Conservation (phyloP, 1,284 basidiomycete genomes). For the Ustilago vetiveriae region DNA sequence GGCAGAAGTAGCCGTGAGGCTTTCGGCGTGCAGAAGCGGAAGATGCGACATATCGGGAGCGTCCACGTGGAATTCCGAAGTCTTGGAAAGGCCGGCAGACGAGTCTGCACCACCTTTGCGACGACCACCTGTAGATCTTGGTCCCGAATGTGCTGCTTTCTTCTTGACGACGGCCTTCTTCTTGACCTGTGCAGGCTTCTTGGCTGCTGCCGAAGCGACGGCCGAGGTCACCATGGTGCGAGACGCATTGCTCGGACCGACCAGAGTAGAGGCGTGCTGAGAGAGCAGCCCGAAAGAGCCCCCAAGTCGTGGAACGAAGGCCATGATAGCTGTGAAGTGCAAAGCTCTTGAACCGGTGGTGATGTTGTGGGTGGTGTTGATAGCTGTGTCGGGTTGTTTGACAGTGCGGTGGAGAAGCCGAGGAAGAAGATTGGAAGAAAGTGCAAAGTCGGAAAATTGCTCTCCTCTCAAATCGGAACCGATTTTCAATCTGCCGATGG, state of each 20-base stretch:
- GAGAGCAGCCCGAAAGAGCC: slow-evolving; percentile 20
- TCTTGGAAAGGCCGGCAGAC: slow-evolving; percentile 37
- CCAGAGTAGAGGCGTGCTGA: slow-evolving; percentile 6
- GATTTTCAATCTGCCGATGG: slow-evolving; percentile 2
- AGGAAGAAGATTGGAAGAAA: slow-evolving; percentile 5
- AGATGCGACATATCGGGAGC: slow-evolving; percentile 57
- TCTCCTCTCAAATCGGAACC: slow-evolving; percentile 17
- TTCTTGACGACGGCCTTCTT: slow-evolving; percentile 60
- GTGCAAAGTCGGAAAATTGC: slow-evolving; percentile 27
- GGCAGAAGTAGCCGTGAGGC: slow-evolving; percentile 31
- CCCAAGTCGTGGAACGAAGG: slow-evolving; percentile 18
- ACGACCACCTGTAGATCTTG: slow-evolving; percentile 50
- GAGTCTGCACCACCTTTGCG: slow-evolving; percentile 59
- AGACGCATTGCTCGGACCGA: slow-evolving; percentile 10
- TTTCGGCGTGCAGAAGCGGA: slow-evolving; percentile 43
- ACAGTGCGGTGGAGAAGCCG: neutral
- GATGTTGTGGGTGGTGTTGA: neutral
- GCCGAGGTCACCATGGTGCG: slow-evolving; percentile 27
- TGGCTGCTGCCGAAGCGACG: slow-evolving; percentile 31
- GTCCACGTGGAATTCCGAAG: slow-evolving; percentile 45
- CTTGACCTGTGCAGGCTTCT: slow-evolving; percentile 50
- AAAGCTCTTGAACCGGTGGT: too few species aligned
- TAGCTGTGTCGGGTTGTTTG: neutral
- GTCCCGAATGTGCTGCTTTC: slow-evolving; percentile 38
- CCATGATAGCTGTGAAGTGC: slow-evolving; percentile 19